Base-by-base conservation (phyloP, 2,329 filamentous ascomycete species). In the Botryotinia convoluta region DNA sequence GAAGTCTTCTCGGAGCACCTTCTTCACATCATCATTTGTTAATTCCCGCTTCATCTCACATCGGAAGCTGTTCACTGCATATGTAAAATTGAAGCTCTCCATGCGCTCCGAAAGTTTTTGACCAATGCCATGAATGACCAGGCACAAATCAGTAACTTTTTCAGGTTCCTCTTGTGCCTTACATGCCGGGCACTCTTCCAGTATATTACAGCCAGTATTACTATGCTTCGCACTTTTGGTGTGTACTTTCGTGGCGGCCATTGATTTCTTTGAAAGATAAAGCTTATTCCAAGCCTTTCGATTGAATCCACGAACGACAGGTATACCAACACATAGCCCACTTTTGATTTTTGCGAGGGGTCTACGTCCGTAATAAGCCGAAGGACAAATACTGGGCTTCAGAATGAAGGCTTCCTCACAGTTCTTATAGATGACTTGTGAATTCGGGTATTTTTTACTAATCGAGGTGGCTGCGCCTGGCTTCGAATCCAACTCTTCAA, bases 71-170 rank as follows among this genome's bases (percentile, higher is more conserved):
- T 97, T 98, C 81, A 98, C 95, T 8, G 94, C 93, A 81, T 98
- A 95, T 0, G 96, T 99, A 79, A 99, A 99, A 81, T 98, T 94
- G 79, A 95, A 99, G 78, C 94, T 97, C 82, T 98, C 95, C 74
- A 98, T 93, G 20, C 95, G 88, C 81, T 99, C 94, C 0, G 95
- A 97, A 68, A 98, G 87, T 81, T 99, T 98, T 81, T 99, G 96
- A 0, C 96, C 96, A 76, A 99, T 98, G 2, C 96, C 96, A 79
- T 99, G 96, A 61, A 96, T 93, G 16, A 98, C 93, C 7, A 99
- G 86, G 2, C 98, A 89, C 12, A 99, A 85, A 79, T 99, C 96
- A 0, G 92, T 95, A 8, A 97, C 93, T 74, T 90, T 89, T 2
- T 90, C 90, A 42, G 86, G 86, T 60, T 88, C 85, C 80, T 90